Evolutionary conservation across 805 yeast genomes (phyloP).

Genomic region (Ogataea trehaloabstinens): DNA sequence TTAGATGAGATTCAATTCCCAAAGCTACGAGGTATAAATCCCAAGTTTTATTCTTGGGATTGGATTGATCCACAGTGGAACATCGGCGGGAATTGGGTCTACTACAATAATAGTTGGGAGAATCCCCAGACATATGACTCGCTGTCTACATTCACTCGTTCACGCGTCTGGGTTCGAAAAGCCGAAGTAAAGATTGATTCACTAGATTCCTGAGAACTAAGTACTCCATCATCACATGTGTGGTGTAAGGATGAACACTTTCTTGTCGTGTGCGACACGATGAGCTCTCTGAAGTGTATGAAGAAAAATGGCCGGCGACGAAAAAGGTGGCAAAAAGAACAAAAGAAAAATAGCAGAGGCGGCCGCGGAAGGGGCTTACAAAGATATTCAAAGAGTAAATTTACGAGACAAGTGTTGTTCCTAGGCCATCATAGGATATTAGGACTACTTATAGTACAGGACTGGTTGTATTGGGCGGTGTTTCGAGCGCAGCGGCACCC

Average conservation of each 20-base stretch:
- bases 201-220: too few relatives aligned
- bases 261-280: too few relatives aligned
- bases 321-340: slow-evolving; percentile 4
- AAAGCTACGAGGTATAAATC: slow-evolving; percentile 28
- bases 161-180: slow-evolving; percentile 49
- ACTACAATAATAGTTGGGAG: slow-evolving; percentile 52
- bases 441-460: too few relatives aligned
- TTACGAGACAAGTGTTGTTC: too few relatives aligned
- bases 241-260: too few relatives aligned
- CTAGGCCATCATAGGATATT: too few relatives aligned
- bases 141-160: slow-evolving; percentile 48
- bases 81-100: slow-evolving; percentile 45
- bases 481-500: neutral
- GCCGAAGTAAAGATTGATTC: slow-evolving; percentile 32
- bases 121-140: slow-evolving; percentile 41
- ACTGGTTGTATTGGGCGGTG: neutral
- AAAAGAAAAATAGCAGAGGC: slow-evolving; percentile 3
- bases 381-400: neutral
- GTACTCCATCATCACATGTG: too few relatives aligned
- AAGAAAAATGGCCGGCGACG: slow-evolving; percentile 5
- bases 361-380: slow-evolving; percentile 3
- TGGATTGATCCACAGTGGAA: slow-evolving; percentile 60
- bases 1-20: slow-evolving; percentile 47
- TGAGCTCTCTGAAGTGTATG: too few relatives aligned
- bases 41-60: slow-evolving; percentile 46